Conservation (phyloP, 2,329 filamentous ascomycete genomes). For the Lojkania enalia region DNA sequence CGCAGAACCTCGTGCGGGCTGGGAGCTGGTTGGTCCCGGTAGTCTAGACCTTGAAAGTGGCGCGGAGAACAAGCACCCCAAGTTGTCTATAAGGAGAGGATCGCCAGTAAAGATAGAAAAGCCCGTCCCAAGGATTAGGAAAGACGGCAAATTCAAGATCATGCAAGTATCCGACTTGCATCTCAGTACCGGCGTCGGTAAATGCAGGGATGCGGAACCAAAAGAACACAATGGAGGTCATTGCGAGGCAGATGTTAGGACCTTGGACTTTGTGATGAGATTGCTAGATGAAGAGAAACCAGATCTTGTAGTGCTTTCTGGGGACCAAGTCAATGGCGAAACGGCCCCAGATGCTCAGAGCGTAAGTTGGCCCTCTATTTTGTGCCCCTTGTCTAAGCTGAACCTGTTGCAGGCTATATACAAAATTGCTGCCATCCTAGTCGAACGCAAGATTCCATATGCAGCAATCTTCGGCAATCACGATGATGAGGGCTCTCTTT, state of each 20-base stretch:
- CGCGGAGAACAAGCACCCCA: conserved; percentile 66
- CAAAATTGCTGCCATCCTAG: conserved; percentile 84
- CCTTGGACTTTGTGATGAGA: conserved; percentile 81
- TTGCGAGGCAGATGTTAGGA: conserved; percentile 90
- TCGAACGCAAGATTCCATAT: conserved; percentile 87
- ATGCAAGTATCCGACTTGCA: conserved; percentile 96
- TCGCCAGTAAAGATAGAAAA: conserved; percentile 65
- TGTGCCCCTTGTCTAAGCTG: conserved; percentile 14
- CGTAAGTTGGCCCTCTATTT: conserved; percentile 49
- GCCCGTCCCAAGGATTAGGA: conserved; percentile 74
- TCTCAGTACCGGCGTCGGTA: conserved; percentile 83
- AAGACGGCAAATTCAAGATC: conserved; percentile 95
- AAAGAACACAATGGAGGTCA: conserved; percentile 70
- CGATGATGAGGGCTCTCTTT: conserved; percentile 85
- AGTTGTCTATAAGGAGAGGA: conserved; percentile 79
- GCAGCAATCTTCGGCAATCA: conserved; percentile 97
- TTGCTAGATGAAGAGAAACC: conserved; percentile 92
- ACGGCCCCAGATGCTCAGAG: conserved; percentile 89
- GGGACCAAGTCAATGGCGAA: conserved; percentile 94
- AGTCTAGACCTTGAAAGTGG: conserved; percentile 67
- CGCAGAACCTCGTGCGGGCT: conserved; percentile 83
- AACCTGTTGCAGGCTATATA: conserved; percentile 74
- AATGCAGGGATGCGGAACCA: conserved; percentile 84
- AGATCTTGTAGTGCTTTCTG: conserved; percentile 86
- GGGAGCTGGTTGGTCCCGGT: conserved; percentile 72